A percentile compares a stretch with the other conserved stretches of the same genome.
phyloP scores from a whole-genome alignment of 305 asterid genomes.

The Euphrasia arctica region DNA sequence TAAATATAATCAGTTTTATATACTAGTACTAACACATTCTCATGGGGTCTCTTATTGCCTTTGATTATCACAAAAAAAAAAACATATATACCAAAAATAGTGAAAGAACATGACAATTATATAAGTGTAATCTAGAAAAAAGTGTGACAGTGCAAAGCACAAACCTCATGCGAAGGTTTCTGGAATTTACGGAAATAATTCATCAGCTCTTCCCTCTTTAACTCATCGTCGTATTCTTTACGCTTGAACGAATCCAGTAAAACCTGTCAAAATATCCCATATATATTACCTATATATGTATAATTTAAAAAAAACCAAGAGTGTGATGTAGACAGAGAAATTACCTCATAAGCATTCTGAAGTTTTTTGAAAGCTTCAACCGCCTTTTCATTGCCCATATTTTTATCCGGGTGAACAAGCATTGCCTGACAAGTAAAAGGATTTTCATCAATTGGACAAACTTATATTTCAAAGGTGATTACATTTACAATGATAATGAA shows the following conservation, averaged over 20 bases:
- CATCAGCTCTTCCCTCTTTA: conserved; percentile 88
- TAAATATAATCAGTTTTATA: not conserved
- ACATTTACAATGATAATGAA: conserved; percentile 1
- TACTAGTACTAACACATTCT: not conserved
- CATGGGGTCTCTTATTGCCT: conserved; percentile 1
- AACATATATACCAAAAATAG: no score
- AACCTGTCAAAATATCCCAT: conserved; percentile 45
- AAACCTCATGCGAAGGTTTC: conserved; percentile 67
- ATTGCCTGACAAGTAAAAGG: conserved; percentile 65
- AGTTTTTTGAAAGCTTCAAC: conserved; percentile 97
- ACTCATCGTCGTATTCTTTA: conserved; percentile 85
- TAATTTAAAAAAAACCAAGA: not conserved
- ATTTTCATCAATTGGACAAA: conserved; percentile 12
- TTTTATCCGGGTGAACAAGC: conserved; percentile 99
- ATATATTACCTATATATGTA: not conserved
- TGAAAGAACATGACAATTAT: not conserved
- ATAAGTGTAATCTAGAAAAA: conserved; percentile 3
- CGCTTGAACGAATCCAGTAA: conserved; percentile 75
- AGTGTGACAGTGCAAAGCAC: conserved; percentile 24
- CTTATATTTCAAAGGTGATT: conserved; percentile 6
- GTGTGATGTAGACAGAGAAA: conserved; percentile 13
- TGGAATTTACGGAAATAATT: conserved; percentile 74
- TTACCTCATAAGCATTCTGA: conserved; percentile 95
- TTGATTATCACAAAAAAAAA: not conserved
- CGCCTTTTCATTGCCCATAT: conserved; percentile 94